Conservation (phyloP, 225 moss, liverwort and hornwort genomes). For the Pseudisothecium myosuroides region DNA sequence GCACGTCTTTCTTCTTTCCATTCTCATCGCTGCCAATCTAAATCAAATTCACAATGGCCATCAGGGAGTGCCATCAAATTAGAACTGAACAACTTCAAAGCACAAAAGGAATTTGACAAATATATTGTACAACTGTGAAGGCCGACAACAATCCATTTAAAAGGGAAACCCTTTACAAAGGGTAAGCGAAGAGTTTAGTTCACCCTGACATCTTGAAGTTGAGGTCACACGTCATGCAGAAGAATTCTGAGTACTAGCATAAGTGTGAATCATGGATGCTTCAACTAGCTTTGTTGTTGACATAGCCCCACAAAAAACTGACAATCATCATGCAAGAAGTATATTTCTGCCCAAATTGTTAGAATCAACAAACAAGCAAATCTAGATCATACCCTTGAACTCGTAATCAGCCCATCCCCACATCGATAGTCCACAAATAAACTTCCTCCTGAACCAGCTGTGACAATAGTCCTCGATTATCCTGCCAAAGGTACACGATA, state of each 20-base stretch:
- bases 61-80: neutral
- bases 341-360: neutral
- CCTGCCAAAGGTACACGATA: conserved; percentile 12
- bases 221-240: neutral
- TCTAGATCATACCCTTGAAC: conserved; percentile 29
- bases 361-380: neutral
- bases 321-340: neutral
- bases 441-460: conserved; percentile 79
- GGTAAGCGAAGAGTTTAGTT: neutral
- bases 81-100: neutral
- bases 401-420: conserved; percentile 56
- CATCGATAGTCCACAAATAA: conserved; percentile 85
- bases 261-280: neutral
- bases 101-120: neutral
- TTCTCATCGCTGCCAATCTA: conserved; percentile 56
- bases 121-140: neutral
- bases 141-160: neutral
- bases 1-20: conserved; percentile 57
- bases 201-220: neutral
- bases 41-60: neutral
- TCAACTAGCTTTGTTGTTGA: neutral
- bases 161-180: neutral
- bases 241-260: neutral
- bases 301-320: neutral
- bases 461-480: conserved; percentile 43